phyloP scores from a whole-genome alignment of 495 filamentous ascomycete species.

The Penicillium parvum region DNA sequence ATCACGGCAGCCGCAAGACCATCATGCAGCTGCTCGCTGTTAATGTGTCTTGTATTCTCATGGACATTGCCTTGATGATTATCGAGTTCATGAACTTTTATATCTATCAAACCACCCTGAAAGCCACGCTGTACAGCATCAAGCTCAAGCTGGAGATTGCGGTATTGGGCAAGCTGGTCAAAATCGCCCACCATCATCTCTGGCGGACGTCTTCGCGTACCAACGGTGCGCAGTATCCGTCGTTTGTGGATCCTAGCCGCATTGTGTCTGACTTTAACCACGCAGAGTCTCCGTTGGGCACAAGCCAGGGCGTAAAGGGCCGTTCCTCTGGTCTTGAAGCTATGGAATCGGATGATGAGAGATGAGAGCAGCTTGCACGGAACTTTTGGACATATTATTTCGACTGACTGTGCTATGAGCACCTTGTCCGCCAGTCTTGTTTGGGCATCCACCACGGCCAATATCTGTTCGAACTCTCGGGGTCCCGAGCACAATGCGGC shows the following conservation, averaged over 20 bases:
- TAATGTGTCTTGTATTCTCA: conserved; percentile 28
- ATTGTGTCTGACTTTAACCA: conserved; percentile 17
- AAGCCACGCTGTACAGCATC: conserved; percentile 27
- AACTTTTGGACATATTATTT: background rate
- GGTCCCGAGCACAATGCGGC: no score
- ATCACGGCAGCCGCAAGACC: conserved; percentile 24
- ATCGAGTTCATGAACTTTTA: conserved; percentile 31
- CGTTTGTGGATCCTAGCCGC: conserved; percentile 23
- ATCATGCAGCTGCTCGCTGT: conserved; percentile 28
- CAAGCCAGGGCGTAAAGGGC: conserved; percentile 17
- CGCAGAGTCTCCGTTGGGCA: conserved; percentile 10
- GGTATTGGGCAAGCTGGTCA: conserved; percentile 27
- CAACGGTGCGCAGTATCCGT: conserved; percentile 17
- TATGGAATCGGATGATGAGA: conserved; percentile 8
- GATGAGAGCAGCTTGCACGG: no score
- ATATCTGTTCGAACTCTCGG: no score
- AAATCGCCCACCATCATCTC: conserved; percentile 27
- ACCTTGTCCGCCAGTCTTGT: no score
- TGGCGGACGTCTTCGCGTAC: conserved; percentile 15
- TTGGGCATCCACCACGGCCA: no score
- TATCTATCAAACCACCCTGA: conserved; percentile 29
- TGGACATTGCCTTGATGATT: conserved; percentile 29
- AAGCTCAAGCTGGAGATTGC: conserved; percentile 30
- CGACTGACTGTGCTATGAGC: background rate
- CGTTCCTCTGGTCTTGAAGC: conserved; percentile 12